Evolutionary conservation across 2,329 filamentous ascomycete genomes (phyloP).

Genomic region (Paraphaeosphaeria minitans): DNA sequence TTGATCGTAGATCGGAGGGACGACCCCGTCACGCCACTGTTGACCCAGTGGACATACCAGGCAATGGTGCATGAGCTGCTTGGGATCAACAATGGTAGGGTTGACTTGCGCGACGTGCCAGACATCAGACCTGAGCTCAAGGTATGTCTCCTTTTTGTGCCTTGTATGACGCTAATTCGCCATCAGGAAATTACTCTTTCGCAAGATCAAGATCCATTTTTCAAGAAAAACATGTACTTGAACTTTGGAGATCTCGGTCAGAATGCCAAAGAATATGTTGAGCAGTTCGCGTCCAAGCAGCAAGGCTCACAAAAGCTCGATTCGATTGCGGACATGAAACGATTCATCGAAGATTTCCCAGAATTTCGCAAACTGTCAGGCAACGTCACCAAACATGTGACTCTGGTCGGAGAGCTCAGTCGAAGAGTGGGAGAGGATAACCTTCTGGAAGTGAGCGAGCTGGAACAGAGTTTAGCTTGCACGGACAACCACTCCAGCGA

Average conservation of each 20-base stretch:
- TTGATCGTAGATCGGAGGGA: conserved; percentile 89
- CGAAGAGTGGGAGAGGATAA: conserved; percentile 83
- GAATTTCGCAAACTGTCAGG: conserved; percentile 96
- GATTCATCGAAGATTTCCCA: conserved; percentile 97
- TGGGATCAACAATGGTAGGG: conserved; percentile 92
- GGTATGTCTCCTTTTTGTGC: conserved; percentile 21
- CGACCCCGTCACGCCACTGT: conserved; percentile 89
- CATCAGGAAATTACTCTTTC: conserved; percentile 85
- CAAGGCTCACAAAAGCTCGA: conserved; percentile 96
- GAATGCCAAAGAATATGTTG: conserved; percentile 98
- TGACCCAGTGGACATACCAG: conserved; percentile 99
- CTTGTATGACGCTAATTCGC: not conserved
- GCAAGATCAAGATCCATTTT: conserved; percentile 97
- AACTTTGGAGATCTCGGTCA: conserved; percentile 96
- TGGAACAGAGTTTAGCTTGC: conserved; percentile 95
- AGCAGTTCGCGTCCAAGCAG: conserved; percentile 97
- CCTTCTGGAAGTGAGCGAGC: conserved; percentile 92
- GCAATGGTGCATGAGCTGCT: conserved; percentile 99
- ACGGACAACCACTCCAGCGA: conserved; percentile 93
- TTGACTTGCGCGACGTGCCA: conserved; percentile 82
- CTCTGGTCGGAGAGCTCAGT: conserved; percentile 90
- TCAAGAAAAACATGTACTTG: conserved; percentile 98
- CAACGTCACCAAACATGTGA: conserved; percentile 98
- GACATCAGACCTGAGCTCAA: conserved; percentile 85
- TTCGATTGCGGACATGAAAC: conserved; percentile 98